Evolutionary conservation across 192 early-diverging fungal species (phyloP).

Genomic region (Ambispora gerdemannii): DNA sequence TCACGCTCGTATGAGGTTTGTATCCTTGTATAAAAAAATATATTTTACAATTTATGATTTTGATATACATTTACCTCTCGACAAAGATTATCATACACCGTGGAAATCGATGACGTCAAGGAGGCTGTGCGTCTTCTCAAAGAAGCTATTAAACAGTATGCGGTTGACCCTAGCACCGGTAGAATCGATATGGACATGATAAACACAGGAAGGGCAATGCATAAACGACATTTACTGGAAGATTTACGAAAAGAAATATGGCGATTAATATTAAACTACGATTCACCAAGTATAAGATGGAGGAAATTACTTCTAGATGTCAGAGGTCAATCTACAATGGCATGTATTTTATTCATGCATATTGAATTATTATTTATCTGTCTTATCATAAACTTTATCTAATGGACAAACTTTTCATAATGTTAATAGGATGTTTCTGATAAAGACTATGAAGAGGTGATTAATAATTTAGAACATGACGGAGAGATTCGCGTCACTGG

Average conservation of each 20-base stretch:
- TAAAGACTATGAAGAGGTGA: conserved; percentile 7
- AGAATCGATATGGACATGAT: conserved; percentile 92
- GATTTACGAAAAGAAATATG: conserved; percentile 57
- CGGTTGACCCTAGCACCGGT: conserved; percentile 92
- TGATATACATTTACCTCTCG: background rate
- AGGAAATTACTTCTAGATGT: conserved; percentile 8
- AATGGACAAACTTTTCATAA: conserved; percentile 5
- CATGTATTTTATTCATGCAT: background rate
- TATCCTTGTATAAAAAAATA: too few relatives aligned
- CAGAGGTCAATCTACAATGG: conserved; percentile 21
- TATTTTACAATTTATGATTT: too few relatives aligned
- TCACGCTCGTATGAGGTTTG: conserved; percentile 78
- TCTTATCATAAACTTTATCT: background rate
- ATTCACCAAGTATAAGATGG: background rate
- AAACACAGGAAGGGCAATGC: conserved; percentile 79
- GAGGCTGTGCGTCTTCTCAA: conserved; percentile 86
- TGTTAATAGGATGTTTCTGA: conserved; percentile 6
- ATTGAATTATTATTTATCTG: background rate
- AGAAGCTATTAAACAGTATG: conserved; percentile 85
- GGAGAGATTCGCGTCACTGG: background rate
- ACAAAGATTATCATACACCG: conserved; percentile 59
- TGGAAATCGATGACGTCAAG: conserved; percentile 79
- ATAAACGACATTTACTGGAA: conserved; percentile 62
- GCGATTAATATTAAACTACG: conserved; percentile 25
- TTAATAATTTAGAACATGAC: conserved; percentile 11